Base-by-base conservation (phyloP, 805 yeast genomes). In the Barnettozyma pratensis region DNA sequence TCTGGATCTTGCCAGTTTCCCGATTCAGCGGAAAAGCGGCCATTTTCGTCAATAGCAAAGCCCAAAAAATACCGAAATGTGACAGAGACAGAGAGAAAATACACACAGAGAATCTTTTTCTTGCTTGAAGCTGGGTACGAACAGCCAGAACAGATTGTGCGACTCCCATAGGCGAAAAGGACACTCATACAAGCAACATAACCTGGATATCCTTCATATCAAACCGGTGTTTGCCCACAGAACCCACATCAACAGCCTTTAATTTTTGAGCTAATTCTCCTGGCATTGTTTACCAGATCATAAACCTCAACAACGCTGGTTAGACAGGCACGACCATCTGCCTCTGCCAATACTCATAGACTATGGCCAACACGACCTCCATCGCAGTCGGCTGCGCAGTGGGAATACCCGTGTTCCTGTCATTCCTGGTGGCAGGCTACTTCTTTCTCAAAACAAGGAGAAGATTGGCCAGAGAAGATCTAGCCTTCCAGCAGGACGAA, bases 301-400 rank as follows among this genome's bases (percentile, higher is more conserved):
- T 19, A 19, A 19, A 19, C 19, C 19, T 19, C 19, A 19, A 19
- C 19, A 19, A 3, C 19, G 19, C 19, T 19, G 19, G 19, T 19
- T 19, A 19, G 19, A 19, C 19, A 19, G 19, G 19, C 2, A 19
- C 19, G 19, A 19, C 19, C 19, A 19, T 19, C 19, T 2, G 19
- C 3, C 19, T 19, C 19, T 19, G 19, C 19, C 19, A 19, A 19
- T 19, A 19, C 19, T 19, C 19, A 19, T 19, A 19, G 19, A 19
- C 11, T 12, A 47, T 47, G 51, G 45, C 42, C 6, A 34, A 30
- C 27, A 37, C 49, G 8, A 61, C 65, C 1, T 59, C 65, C 2
- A 51, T 70, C 7, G 76, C 80, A 2, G 80, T 76, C 4, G 81
- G 80, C 3, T 71, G 77, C 52, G 77, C 81, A 3, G 76, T 77